A percentile compares a stretch with the other conserved stretches of the same genome.
phyloP scores from a whole-genome alignment of 345 rosid genomes.

The Eucalyptus grandis region DNA sequence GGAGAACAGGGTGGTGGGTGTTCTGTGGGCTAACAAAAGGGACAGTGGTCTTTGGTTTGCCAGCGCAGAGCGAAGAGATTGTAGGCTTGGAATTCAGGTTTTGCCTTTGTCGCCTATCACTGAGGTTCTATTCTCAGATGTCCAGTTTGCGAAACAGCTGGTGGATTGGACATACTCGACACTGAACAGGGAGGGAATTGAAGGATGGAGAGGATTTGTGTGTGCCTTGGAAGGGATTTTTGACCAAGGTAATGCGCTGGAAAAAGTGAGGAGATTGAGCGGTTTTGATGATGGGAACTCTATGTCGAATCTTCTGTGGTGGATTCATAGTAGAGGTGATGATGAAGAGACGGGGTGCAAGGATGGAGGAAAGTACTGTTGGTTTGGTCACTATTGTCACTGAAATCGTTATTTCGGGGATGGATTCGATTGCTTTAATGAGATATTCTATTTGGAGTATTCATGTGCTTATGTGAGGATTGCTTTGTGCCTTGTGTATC shows the following conservation, averaged over 20 bases:
- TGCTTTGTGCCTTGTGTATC: too few relatives aligned
- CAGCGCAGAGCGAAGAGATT: accelerated
- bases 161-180: background rate
- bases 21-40: constrained; percentile 81
- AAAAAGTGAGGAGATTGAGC: constrained; percentile 11
- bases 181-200: background rate
- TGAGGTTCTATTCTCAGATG: background rate
- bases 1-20: constrained; percentile 76
- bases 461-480: too few relatives aligned
- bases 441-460: too few relatives aligned
- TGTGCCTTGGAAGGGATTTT: background rate
- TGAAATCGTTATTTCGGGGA: background rate
- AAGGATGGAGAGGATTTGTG: background rate
- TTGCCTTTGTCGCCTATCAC: background rate
- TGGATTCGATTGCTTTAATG: background rate
- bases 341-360: background rate
- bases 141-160: accelerated
- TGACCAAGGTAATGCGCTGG: background rate
- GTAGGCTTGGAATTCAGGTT: background rate
- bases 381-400: constrained; percentile 54
- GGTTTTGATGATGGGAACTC: background rate
- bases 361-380: background rate
- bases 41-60: constrained; percentile 18
- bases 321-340: background rate
- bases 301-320: background rate